A percentile compares a stretch with the other conserved stretches of the same genome.
phyloP scores from a whole-genome alignment of 768 basidiomycete genomes.

The Lepiota venenata region DNA sequence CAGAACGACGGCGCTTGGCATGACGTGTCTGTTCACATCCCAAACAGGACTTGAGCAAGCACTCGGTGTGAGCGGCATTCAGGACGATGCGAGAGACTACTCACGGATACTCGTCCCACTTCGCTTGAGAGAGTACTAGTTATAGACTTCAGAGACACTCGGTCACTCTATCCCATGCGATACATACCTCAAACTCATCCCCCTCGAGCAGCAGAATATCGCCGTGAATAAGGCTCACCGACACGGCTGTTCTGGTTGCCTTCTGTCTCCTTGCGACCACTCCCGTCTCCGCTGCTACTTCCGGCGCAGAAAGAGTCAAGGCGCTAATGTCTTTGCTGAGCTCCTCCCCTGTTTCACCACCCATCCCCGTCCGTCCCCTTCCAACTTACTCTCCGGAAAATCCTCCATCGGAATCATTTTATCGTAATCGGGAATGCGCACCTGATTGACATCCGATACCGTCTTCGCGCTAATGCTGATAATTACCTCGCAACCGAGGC shows the following conservation, averaged over 20 bases:
- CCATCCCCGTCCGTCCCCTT: conserved; percentile 7
- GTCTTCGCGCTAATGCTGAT: conserved; percentile 26
- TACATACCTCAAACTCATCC: conserved; percentile 38
- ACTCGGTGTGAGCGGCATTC: neutral
- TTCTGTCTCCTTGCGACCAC: conserved; percentile 1
- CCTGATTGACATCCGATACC: neutral
- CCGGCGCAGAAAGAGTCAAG: neutral
- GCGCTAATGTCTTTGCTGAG: neutral
- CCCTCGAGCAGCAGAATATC: conserved; percentile 38
- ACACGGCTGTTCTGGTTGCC: conserved; percentile 10
- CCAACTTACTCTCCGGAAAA: neutral
- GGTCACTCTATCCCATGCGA: conserved; percentile 1
- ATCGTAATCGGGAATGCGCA: conserved; percentile 8
- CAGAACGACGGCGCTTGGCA: neutral
- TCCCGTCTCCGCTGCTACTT: neutral
- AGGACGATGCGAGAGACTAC: conserved; percentile 13
- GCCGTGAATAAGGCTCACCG: conserved; percentile 40
- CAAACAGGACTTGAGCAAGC: conserved; percentile 9
- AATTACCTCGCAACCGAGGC: conserved; percentile 35
- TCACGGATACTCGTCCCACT: conserved; percentile 41
- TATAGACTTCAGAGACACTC: neutral
- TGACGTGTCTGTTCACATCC: conserved; percentile 5
- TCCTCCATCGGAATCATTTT: conserved; percentile 15
- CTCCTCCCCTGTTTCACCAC: neutral
- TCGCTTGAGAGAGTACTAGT: conserved; percentile 42